Evolutionary conservation across 257 asterid species (phyloP).

Genomic region (Rhazya stricta): DNA sequence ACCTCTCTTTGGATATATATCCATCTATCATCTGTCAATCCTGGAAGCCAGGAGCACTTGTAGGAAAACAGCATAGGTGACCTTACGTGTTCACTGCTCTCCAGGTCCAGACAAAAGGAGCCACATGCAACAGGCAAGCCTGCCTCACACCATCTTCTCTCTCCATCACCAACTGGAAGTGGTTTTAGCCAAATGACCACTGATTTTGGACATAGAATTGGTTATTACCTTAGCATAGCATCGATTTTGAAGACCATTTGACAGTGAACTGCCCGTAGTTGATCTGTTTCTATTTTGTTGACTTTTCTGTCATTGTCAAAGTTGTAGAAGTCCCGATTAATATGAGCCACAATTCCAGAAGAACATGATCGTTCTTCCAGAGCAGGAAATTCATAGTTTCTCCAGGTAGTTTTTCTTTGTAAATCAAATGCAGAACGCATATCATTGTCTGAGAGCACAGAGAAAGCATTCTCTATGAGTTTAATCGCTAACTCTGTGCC

Average conservation of each 20-base stretch:
- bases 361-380: background rate
- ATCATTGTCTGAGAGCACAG: slow-evolving; percentile 9
- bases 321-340: slow-evolving; percentile 18
- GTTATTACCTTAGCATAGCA: slow-evolving; percentile 18
- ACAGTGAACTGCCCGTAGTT: slow-evolving; percentile 22
- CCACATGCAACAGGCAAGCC: slow-evolving; percentile 26
- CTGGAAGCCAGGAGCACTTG: slow-evolving; percentile 17
- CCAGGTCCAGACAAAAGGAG: slow-evolving; percentile 14
- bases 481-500: slow-evolving; percentile 18
- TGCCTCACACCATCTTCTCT: slow-evolving; percentile 28
- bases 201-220: slow-evolving; percentile 1
- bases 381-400: slow-evolving; percentile 5
- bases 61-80: slow-evolving; percentile 16
- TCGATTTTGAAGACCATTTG: slow-evolving; percentile 5
- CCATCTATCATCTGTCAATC: slow-evolving; percentile 8
- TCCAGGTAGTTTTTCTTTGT: slow-evolving; percentile 12
- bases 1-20: slow-evolving; percentile 21
- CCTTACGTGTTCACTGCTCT: background rate
- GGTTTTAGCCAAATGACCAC: slow-evolving; percentile 20
- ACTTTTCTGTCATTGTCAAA: slow-evolving; percentile 18
- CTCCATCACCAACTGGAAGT: slow-evolving; percentile 17
- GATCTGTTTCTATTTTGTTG: slow-evolving; percentile 11
- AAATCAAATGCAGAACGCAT: slow-evolving; percentile 18
- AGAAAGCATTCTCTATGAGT: slow-evolving; percentile 17
- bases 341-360: background rate